phyloP scores from a whole-genome alignment of 1,284 basidiomycete genomes.

The Inonotus hispidus region DNA sequence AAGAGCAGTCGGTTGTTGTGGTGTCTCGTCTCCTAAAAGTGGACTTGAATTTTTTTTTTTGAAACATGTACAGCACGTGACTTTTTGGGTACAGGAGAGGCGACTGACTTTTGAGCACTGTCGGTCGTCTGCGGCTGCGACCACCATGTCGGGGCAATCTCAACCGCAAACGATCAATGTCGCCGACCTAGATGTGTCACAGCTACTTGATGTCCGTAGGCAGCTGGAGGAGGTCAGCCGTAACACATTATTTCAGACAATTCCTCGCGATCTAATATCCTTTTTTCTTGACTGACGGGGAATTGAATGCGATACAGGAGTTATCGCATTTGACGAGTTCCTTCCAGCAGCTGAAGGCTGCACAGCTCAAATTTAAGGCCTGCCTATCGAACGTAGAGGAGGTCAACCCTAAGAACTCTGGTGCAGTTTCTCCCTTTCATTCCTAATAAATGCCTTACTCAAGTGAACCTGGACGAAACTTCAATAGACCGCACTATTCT shows the following conservation, averaged over 20 bases:
- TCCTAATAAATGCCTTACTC: not conserved
- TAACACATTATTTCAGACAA: not conserved
- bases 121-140: not conserved
- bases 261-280: not conserved
- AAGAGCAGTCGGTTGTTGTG: too few relatives aligned
- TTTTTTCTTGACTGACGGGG: too few relatives aligned
- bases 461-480: not conserved
- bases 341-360: conserved; percentile 88
- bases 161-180: conserved; percentile 70
- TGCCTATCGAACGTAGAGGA: conserved; percentile 84
- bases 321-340: conserved; percentile 88
- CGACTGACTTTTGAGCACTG: not conserved
- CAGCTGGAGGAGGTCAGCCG: conserved; percentile 80
- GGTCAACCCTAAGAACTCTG: conserved; percentile 68
- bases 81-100: too few relatives aligned
- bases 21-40: too few relatives aligned
- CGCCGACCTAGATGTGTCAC: conserved; percentile 73
- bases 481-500: conserved; percentile 71
- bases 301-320: conserved; percentile 52
- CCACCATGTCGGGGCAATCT: conserved; percentile 24
- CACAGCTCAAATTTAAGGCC: conserved; percentile 86
- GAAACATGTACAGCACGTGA: too few relatives aligned
- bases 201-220: conserved; percentile 80
- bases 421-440: conserved; percentile 35
- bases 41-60: too few relatives aligned